A percentile compares a stretch with the other conserved stretches of the same genome.
These are phyloP conservation scores for Syzygium syzygioides DNA, from an alignment of 441 rosid genomes.

Conservation along the genomic window DNA sequence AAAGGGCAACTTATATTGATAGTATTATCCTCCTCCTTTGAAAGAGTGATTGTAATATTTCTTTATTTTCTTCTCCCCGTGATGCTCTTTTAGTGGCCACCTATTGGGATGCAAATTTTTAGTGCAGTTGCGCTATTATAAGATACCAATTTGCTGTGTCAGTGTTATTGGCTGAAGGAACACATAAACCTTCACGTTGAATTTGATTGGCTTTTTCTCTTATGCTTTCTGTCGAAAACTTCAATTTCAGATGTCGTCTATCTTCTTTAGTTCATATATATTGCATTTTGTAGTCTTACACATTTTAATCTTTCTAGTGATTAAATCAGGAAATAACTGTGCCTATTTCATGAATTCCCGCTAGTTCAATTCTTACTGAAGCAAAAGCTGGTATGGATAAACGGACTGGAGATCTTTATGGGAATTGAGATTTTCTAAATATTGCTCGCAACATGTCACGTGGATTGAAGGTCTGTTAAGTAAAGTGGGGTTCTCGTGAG, in stretches of 20 bases:
- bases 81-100: not conserved
- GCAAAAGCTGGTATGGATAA: constrained; percentile 91
- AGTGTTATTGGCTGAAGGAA: not conserved
- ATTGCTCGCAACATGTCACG: constrained; percentile 96
- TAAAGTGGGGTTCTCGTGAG: not conserved
- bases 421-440: constrained; percentile 78
- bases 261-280: not conserved
- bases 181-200: not conserved
- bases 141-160: not conserved
- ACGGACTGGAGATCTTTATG: constrained; percentile 83
- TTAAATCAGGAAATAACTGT: not conserved
- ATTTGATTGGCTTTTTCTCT: not conserved
- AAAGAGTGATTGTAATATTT: not conserved
- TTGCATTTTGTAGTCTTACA: not conserved
- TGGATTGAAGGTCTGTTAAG: constrained; percentile 66
- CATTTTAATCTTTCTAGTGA: not conserved
- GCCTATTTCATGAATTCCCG: constrained; percentile 34
- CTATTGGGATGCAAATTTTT: not conserved
- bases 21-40: not conserved
- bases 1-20: not conserved
- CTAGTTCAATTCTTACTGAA: constrained; percentile 81
- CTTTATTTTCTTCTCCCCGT: not conserved
- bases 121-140: not conserved
- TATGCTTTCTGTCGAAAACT: not conserved
- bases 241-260: not conserved